Base-by-base conservation (phyloP, 2,329 filamentous ascomycete species). In the Arthroderma sp. region DNA sequence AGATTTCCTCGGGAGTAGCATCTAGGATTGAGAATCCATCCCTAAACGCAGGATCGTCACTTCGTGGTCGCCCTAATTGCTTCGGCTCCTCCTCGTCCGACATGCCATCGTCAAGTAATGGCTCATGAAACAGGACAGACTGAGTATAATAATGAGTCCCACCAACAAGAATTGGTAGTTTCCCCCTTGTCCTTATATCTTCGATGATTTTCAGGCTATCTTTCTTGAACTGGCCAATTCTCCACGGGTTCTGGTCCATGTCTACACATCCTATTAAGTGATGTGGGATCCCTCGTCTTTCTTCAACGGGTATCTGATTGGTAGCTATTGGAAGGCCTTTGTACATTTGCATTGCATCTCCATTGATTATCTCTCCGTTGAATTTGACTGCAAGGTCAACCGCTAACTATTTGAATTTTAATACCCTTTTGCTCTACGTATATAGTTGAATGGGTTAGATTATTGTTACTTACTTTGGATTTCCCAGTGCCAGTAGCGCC, bases 281-380 rank as follows among this genome's bases (percentile, higher is more conserved):
- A 68, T 98, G 93, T 2, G 87, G 86, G 9, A 98, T 78, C 8
- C 86, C 88, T 60, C 85, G 81, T 66, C 84, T 84, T 69, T 97
- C 91, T 19, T 83, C 78, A 0, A 68, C 55, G 0, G 87, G 82
- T 59, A 97, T 87, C 69, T 97, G 95, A 71, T 98, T 98, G 25
- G 93, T 98, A 64, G 97, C 91, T 62, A 97, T 85, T 4, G 93
- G 90, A 44, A 98, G 76, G 2, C 93, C 93, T 56, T 81, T 80
- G 71, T 98, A 98, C 74, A 98, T 84, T 70, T 98, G 93, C 90
- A 98, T 95, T 39, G 93, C 93, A 77, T 98, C 93, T 51, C 88
- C 88, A 68, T 98, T 98, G 74, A 98, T 90, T 55, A 98, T 81
- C 71, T 98, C 93, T 67, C 94, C 93, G 70, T 93, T 85, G 72